These are phyloP conservation scores for Candida verbasci DNA, from an alignment of 805 yeast species.

Conservation along the genomic window DNA sequence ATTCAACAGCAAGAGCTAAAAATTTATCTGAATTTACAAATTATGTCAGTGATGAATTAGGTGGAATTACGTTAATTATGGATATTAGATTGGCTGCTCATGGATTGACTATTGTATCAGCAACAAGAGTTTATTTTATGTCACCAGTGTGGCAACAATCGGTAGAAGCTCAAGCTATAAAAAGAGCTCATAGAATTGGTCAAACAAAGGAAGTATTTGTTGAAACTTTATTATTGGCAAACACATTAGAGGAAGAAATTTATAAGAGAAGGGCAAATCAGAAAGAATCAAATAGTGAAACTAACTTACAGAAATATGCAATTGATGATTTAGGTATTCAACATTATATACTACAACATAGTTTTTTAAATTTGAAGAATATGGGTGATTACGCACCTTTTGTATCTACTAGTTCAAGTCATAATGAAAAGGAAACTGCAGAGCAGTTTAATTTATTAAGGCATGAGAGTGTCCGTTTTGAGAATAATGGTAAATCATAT, in stretches of 20 bases:
- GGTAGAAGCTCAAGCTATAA: slow-evolving; percentile 71
- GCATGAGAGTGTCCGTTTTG: background rate
- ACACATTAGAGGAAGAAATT: slow-evolving; percentile 67
- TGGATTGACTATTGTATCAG: slow-evolving; percentile 64
- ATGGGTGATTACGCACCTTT: slow-evolving; percentile 23
- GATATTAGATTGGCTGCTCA: slow-evolving; percentile 65
- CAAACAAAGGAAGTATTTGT: slow-evolving; percentile 60
- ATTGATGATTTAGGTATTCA: slow-evolving; percentile 42
- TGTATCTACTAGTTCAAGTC: slow-evolving; percentile 5
- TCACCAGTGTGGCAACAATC: slow-evolving; percentile 70
- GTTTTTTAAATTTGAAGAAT: slow-evolving; percentile 41
- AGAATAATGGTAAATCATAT: background rate
- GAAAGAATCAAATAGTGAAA: slow-evolving; percentile 8
- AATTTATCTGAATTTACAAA: slow-evolving; percentile 49
- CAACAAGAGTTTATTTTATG: slow-evolving; percentile 66
- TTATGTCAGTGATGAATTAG: slow-evolving; percentile 25
- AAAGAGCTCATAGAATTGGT: slow-evolving; percentile 75
- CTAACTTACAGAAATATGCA: no score
- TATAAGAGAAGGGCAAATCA: slow-evolving; percentile 35
- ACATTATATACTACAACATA: slow-evolving; percentile 47
- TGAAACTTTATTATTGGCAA: slow-evolving; percentile 60
- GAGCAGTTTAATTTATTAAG: background rate
- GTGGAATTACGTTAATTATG: slow-evolving; percentile 58
- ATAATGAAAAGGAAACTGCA: background rate
- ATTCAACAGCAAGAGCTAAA: slow-evolving; percentile 45